A percentile compares a stretch with the other conserved stretches of the same genome.
Evolutionary conservation across 495 filamentous ascomycete species (phyloP).

Genomic region (Entonaema liquescens): DNA sequence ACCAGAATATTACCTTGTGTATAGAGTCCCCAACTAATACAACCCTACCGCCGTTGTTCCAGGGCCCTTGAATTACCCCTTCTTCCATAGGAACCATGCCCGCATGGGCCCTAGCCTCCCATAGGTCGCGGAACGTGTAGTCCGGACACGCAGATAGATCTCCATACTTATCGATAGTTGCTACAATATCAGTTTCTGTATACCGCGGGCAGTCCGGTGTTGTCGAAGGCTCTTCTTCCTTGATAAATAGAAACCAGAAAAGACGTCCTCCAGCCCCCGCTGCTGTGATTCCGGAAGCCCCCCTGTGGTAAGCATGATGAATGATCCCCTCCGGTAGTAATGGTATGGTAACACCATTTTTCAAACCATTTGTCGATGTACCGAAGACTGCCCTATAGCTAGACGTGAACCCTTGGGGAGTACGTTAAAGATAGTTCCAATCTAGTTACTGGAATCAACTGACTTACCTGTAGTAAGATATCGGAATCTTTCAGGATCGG

Average conservation of each 20-base stretch:
- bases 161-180: constrained; percentile 38
- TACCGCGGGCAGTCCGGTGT: constrained; percentile 31
- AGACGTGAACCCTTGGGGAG: constrained; percentile 17
- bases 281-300: constrained; percentile 31
- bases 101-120: constrained; percentile 25
- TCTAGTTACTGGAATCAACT: background rate
- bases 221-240: constrained; percentile 22
- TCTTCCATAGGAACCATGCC: constrained; percentile 43
- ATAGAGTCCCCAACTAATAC: constrained; percentile 40
- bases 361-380: constrained; percentile 26
- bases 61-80: constrained; percentile 31
- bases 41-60: constrained; percentile 40
- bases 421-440: background rate
- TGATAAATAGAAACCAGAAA: constrained; percentile 46
- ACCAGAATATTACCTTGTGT: constrained; percentile 10
- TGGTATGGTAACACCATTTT: background rate
- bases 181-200: constrained; percentile 24
- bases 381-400: constrained; percentile 39
- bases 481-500: constrained; percentile 3
- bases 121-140: constrained; percentile 41
- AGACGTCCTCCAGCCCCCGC: constrained; percentile 25
- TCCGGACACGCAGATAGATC: constrained; percentile 18
- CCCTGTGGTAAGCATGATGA: constrained; percentile 31
- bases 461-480: background rate
- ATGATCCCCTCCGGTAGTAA: constrained; percentile 22